These are phyloP conservation scores for Fraxinus greggii DNA, from an alignment of 305 asterid genomes.

Conservation along the genomic window DNA sequence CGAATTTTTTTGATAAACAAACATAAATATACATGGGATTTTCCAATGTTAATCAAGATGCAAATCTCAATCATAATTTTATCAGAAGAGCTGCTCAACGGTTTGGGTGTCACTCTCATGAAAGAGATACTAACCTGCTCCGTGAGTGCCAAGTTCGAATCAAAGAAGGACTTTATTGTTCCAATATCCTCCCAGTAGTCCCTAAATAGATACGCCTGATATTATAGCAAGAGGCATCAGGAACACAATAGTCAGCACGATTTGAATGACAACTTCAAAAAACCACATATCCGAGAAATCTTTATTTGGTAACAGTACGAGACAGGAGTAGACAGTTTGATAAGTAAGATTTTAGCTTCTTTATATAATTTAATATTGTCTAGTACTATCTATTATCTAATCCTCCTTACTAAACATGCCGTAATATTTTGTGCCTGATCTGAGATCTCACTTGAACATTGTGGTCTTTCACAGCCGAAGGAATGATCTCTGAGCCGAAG, in stretches of 20 bases:
- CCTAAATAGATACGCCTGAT: constrained; percentile 75
- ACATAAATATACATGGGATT: neutral
- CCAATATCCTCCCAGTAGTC: constrained; percentile 97
- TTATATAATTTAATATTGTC: neutral
- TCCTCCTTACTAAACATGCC: neutral
- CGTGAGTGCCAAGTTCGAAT: constrained; percentile 88
- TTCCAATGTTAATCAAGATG: neutral
- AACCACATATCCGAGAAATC: neutral
- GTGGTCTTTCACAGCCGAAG: constrained; percentile 78
- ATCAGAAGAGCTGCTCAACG: neutral
- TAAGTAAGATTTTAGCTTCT: neutral
- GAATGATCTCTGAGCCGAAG: constrained; percentile 94
- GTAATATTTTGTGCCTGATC: neutral
- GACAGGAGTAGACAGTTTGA: neutral
- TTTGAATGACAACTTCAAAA: neutral
- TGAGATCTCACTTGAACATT: constrained; percentile 72
- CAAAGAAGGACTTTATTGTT: constrained; percentile 74
- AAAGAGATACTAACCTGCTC: constrained; percentile 56
- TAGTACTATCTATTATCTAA: neutral
- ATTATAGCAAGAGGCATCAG: constrained; percentile 12
- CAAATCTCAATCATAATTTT: neutral
- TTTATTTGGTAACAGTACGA: neutral
- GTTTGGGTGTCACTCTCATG: neutral
- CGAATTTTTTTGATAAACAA: neutral
- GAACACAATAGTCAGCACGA: constrained; percentile 12